A percentile compares a stretch with the other conserved stretches of the same genome.
These are phyloP conservation scores for Physcomitrellopsis africana DNA, from an alignment of 225 moss, liverwort and hornwort species.

Conservation along the genomic window DNA sequence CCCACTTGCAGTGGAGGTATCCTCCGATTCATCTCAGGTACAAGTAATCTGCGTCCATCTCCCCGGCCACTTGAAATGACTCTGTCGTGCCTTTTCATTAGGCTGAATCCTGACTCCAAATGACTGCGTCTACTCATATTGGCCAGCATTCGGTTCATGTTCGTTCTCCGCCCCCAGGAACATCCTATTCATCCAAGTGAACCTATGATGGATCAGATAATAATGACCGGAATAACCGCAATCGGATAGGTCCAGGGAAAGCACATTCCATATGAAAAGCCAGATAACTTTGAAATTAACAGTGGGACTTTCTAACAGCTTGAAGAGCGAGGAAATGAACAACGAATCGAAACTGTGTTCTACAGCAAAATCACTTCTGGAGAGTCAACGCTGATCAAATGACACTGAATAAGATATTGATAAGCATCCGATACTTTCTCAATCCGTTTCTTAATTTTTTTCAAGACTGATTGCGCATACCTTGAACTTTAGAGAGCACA, in stretches of 20 bases:
- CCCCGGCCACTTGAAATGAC: not conserved
- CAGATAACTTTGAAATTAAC: slow-evolving; percentile 3
- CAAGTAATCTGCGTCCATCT: not conserved
- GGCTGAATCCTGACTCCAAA: not conserved
- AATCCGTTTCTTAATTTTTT: no score
- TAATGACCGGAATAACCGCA: not conserved
- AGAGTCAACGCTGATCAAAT: not conserved
- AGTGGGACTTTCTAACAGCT: slow-evolving; percentile 5
- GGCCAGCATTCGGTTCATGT: not conserved
- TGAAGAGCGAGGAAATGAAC: slow-evolving; percentile 5
- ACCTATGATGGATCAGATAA: not conserved
- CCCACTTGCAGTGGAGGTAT: not conserved
- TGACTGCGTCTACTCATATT: not conserved
- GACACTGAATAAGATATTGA: not conserved
- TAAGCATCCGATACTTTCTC: no score
- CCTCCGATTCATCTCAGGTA: not conserved
- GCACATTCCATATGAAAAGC: not conserved
- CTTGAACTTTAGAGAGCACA: no score
- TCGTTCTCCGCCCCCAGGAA: not conserved
- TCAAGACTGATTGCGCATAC: no score
- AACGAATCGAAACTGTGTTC: not conserved
- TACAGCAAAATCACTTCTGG: not conserved
- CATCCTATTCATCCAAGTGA: not conserved
- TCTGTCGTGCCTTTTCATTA: not conserved
- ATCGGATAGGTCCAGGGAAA: slow-evolving; percentile 6